These are phyloP conservation scores for Amoebophrya sp. DNA, from an alignment of 169 alveolate genomes.

Conservation along the genomic window DNA sequence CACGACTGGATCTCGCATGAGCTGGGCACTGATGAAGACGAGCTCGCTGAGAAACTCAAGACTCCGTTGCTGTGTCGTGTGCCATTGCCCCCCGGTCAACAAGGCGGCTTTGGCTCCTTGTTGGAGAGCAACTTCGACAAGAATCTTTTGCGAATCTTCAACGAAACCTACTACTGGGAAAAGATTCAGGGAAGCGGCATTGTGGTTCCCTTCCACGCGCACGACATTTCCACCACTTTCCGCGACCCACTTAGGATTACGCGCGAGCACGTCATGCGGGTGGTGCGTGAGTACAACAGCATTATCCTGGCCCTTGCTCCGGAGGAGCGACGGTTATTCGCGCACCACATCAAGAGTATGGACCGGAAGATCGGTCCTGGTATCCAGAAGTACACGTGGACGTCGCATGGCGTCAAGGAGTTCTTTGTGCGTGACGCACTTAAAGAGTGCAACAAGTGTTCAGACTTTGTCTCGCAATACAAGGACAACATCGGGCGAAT, in stretches of 20 bases:
- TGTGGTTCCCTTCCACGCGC: conserved; percentile 61
- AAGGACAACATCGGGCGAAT: conserved; percentile 60
- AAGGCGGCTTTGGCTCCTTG: conserved; percentile 27
- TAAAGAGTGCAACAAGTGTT: conserved; percentile 65
- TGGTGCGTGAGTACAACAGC: conserved; percentile 76
- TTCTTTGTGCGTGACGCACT: conserved; percentile 73
- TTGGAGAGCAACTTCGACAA: conserved; percentile 76
- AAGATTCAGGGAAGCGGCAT: conserved; percentile 66
- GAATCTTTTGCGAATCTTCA: conserved; percentile 58
- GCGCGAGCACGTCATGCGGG: conserved; percentile 75
- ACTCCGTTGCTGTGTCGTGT: conserved; percentile 4
- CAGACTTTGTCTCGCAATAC: conserved; percentile 65
- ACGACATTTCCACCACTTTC: conserved; percentile 57
- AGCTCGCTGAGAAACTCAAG: conserved; percentile 48
- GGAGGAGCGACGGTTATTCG: conserved; percentile 63
- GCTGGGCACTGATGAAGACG: conserved; percentile 47
- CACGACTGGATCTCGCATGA: conserved; percentile 44
- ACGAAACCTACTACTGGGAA: conserved; percentile 80
- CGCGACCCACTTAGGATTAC: conserved; percentile 69
- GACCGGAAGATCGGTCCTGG: conserved; percentile 56
- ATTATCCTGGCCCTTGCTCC: conserved; percentile 63
- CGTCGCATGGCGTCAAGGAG: conserved; percentile 67
- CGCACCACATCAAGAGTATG: conserved; percentile 53
- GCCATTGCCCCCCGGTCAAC: conserved; percentile 25
- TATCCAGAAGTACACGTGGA: conserved; percentile 53